Percentiles rank a stretch among this genome's conserved stretches.
Evolutionary conservation across 192 early-diverging fungal genomes (phyloP).

Genomic region (Gryganskiella cystojenkinii): DNA sequence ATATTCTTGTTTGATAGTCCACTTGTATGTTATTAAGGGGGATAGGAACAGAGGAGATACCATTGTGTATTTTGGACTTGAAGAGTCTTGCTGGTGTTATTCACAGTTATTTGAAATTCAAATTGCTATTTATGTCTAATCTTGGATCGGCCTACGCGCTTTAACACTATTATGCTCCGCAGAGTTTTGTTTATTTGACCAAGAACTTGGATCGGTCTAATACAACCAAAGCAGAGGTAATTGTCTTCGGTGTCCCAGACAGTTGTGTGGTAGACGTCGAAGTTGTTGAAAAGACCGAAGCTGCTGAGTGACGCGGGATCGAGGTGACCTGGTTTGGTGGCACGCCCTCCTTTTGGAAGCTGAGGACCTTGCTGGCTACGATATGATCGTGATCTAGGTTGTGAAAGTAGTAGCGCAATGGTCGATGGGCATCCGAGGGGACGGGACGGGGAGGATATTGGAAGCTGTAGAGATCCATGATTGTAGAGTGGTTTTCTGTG

Average conservation of each 20-base stretch:
- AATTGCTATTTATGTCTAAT: no score
- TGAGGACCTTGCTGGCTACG: not conserved
- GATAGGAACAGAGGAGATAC: no score
- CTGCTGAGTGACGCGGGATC: not conserved
- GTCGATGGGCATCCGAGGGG: slow-evolving; percentile 23
- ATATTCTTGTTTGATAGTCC: no score
- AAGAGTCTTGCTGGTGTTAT: no score
- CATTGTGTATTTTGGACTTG: no score
- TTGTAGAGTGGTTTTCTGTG: not conserved
- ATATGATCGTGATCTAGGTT: slow-evolving; percentile 25
- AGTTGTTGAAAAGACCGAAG: no score
- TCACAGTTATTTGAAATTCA: no score
- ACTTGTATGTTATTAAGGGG: no score
- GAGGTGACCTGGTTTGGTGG: not conserved
- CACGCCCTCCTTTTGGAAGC: slow-evolving; percentile 18
- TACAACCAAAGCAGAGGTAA: not conserved
- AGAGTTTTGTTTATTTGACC: slow-evolving; percentile 1
- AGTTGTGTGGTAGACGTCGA: not conserved
- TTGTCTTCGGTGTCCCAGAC: not conserved
- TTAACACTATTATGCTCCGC: no score
- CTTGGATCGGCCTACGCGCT: no score
- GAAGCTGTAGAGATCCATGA: slow-evolving; percentile 40
- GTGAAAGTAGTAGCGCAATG: slow-evolving; percentile 31
- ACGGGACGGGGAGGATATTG: slow-evolving; percentile 27
- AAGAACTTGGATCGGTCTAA: slow-evolving; percentile 32